Evolutionary conservation across 495 filamentous ascomycete genomes (phyloP).

Genomic region (Neurospora tetrasperma): DNA sequence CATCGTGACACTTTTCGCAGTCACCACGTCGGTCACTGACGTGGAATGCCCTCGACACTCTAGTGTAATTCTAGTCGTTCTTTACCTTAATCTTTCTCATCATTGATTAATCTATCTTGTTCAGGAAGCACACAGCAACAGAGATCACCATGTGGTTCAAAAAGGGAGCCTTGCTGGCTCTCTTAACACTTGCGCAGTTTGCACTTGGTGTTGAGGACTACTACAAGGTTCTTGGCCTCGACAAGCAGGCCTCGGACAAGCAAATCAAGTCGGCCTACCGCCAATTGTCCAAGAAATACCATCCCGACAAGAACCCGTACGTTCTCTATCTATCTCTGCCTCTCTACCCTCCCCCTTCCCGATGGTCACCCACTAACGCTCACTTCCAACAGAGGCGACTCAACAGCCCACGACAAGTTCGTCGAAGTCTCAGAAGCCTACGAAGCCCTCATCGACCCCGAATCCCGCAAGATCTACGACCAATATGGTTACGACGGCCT

Average conservation of each 20-base stretch:
- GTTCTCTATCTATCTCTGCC: conserved; percentile 20
- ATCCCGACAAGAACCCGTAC: conserved; percentile 98
- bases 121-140: not conserved
- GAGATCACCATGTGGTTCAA: conserved; percentile 29
- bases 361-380: not conserved
- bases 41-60: not conserved
- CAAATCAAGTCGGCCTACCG: conserved; percentile 97
- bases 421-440: conserved; percentile 94
- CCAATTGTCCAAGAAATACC: conserved; percentile 85
- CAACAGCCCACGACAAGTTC: conserved; percentile 80
- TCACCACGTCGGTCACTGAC: not conserved
- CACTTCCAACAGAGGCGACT: conserved; percentile 48
- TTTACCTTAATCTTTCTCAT: not conserved
- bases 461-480: conserved; percentile 87
- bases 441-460: conserved; percentile 75
- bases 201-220: conserved; percentile 58
- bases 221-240: conserved; percentile 82
- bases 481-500: conserved; percentile 89
- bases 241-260: conserved; percentile 70
- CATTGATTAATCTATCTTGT: not conserved
- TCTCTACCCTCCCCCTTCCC: not conserved
- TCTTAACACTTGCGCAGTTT: conserved; percentile 36
- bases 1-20: not conserved
- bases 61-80: conserved; percentile 3
- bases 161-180: conserved; percentile 31